Base-by-base conservation (phyloP, 345 rosid species). In the Boechera stricta region DNA sequence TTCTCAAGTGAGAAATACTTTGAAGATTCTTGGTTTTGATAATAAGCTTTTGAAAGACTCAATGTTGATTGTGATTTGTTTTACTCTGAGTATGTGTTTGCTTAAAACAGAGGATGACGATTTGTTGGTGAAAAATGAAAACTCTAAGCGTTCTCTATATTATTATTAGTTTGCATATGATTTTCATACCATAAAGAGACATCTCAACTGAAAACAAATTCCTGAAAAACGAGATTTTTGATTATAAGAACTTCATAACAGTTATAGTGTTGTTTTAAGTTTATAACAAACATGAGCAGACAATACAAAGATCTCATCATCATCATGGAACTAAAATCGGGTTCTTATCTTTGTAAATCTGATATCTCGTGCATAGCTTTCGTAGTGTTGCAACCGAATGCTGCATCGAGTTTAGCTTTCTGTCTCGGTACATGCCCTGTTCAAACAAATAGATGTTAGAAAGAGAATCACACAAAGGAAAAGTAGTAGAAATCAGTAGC, bases 391-490 rank as follows among this genome's bases (percentile, higher is more conserved):
- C 91, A 45, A 83, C 67, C 2, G 98, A 84, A 79, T 92, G 98
- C 87, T 92, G 97, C 99, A 95, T 90, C 5, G 83, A 64, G 71
- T 94, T 92, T 31, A 92, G 83, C 83, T 94, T 94, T 8, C 85
- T 79, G 71, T 94, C 98, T 89, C 86, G 89, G 82, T 78, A 87
- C 98, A 95, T 92, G 10, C 81, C 90, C 97, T 92, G 91, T 49
- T 61, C 70, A 85, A 53, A 8, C 52, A 21, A 18, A 18, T 8
- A 44, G 5, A 70, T 32, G 32, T 65, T 59, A 56, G 60, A 51
- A 62, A 44, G 9, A 64, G 39, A 12, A 75, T 3, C 12, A 39
- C 18, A 13, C 68, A 18, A 0, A 26, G 7, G 35, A 5, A 75
- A 15, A 38, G 4, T 16, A 58, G 64, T 21, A 21, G 21, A 21